These are phyloP conservation scores for Termitomyces bulborhizus DNA, from an alignment of 768 basidiomycete species.

Conservation along the genomic window DNA sequence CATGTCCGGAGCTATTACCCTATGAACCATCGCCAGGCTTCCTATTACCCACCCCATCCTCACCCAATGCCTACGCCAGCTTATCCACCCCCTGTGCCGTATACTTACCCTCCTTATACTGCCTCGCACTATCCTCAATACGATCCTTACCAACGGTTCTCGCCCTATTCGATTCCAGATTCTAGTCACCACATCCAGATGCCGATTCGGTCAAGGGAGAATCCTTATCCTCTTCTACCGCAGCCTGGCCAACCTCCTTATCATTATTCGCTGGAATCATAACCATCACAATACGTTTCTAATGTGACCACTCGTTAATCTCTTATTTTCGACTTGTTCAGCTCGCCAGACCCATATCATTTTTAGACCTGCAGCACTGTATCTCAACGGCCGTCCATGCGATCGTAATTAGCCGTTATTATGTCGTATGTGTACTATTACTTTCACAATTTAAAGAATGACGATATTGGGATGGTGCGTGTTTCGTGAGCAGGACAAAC, in stretches of 20 bases:
- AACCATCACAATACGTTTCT: background rate
- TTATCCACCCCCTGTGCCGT: constrained; percentile 7
- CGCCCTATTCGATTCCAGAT: constrained; percentile 7
- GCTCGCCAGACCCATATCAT: background rate
- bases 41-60: constrained; percentile 8
- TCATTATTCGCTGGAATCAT: constrained; percentile 13
- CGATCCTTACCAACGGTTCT: constrained; percentile 4
- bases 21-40: constrained; percentile 2
- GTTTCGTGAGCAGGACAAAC: background rate
- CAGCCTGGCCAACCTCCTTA: constrained; percentile 9
- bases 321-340: background rate
- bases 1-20: constrained; percentile 10
- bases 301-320: background rate
- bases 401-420: background rate
- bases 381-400: background rate
- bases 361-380: background rate
- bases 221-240: constrained; percentile 15
- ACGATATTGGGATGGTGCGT: background rate
- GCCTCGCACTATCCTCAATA: constrained; percentile 14
- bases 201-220: constrained; percentile 10
- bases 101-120: constrained; percentile 14
- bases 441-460: background rate
- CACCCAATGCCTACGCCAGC: constrained; percentile 4
- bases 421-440: background rate
- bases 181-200: constrained; percentile 2